Percentiles rank a stretch among this genome's conserved stretches.
These are phyloP conservation scores for Aspergillus calidoustus DNA, from an alignment of 2,329 filamentous ascomycete species.

Conservation along the genomic window DNA sequence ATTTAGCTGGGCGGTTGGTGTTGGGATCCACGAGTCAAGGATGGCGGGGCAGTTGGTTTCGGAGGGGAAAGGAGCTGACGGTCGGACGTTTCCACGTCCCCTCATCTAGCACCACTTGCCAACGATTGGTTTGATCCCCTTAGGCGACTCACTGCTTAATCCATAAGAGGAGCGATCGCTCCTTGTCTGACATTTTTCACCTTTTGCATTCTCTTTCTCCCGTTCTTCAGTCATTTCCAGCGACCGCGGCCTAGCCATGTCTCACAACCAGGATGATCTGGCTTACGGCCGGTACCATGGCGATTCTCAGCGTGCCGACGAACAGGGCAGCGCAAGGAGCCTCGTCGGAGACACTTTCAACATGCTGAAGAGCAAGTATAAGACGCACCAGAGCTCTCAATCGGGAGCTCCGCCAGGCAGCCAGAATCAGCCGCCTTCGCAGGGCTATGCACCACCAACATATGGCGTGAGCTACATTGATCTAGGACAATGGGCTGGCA, in stretches of 20 bases:
- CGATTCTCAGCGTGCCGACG: conserved; percentile 36
- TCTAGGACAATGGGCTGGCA: background rate
- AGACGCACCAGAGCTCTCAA: conserved; percentile 30
- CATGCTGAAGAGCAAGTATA: conserved; percentile 50
- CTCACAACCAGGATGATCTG: conserved; percentile 54
- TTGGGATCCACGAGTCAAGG: conserved; percentile 6
- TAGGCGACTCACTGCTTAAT: background rate
- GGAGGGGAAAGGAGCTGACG: conserved; percentile 7
- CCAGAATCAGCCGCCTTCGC: conserved; percentile 11
- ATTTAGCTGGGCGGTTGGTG: background rate
- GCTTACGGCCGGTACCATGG: conserved; percentile 59
- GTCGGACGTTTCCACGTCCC: conserved; percentile 1
- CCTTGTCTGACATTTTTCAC: background rate
- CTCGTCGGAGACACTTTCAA: conserved; percentile 58
- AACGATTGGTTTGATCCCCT: conserved; percentile 4
- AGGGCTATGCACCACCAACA: conserved; percentile 26
- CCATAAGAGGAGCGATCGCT: conserved; percentile 10
- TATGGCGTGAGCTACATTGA: conserved; percentile 28
- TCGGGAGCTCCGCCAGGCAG: conserved; percentile 14
- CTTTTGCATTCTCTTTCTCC: background rate
- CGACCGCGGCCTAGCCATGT: conserved; percentile 32
- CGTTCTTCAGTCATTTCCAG: background rate
- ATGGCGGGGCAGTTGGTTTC: conserved; percentile 18
- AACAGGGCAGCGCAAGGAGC: conserved; percentile 52
- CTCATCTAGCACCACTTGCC: conserved; percentile 1